Conservation (phyloP, 1,139 yeast species). For the Wickerhamiella infanticola region DNA sequence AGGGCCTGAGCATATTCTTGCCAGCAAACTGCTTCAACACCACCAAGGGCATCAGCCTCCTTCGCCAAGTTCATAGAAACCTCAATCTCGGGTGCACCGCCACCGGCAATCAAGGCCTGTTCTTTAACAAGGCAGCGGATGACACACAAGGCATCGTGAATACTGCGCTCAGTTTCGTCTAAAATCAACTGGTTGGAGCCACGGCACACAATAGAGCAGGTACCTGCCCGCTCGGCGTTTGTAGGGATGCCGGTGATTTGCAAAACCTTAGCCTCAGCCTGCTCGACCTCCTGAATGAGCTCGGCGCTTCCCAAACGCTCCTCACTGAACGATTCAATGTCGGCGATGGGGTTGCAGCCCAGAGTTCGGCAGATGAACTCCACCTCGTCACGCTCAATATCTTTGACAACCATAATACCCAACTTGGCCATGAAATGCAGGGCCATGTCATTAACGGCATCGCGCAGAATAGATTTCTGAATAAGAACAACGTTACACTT, state of each 20-base stretch:
- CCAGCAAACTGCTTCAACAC: conserved; percentile 90
- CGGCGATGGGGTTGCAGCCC: conserved; percentile 95
- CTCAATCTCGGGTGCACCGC: conserved; percentile 98
- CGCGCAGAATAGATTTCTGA: conserved; percentile 89
- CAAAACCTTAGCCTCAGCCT: conserved; percentile 85
- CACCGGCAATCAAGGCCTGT: conserved; percentile 92
- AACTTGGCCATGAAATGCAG: conserved; percentile 85
- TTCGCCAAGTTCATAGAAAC: conserved; percentile 65
- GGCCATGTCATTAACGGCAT: conserved; percentile 93
- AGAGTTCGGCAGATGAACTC: conserved; percentile 84
- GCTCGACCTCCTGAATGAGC: conserved; percentile 78
- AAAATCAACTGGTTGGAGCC: conserved; percentile 85
- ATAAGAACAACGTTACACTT: conserved; percentile 89
- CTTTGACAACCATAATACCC: conserved; percentile 87
- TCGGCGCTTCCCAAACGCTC: conserved; percentile 89
- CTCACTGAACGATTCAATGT: conserved; percentile 80
- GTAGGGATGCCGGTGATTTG: conserved; percentile 82
- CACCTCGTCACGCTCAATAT: conserved; percentile 91
- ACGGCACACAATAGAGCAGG: conserved; percentile 56
- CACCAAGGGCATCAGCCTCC: conserved; percentile 65
- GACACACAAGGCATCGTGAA: conserved; percentile 95
- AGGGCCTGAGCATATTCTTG: conserved; percentile 91
- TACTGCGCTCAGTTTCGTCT: conserved; percentile 92
- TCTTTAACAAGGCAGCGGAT: conserved; percentile 89
- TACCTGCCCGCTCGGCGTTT: conserved; percentile 39